These are phyloP conservation scores for Saccharum spontaneum DNA, from an alignment of 176 grass and related monocot species.

Conservation along the genomic window DNA sequence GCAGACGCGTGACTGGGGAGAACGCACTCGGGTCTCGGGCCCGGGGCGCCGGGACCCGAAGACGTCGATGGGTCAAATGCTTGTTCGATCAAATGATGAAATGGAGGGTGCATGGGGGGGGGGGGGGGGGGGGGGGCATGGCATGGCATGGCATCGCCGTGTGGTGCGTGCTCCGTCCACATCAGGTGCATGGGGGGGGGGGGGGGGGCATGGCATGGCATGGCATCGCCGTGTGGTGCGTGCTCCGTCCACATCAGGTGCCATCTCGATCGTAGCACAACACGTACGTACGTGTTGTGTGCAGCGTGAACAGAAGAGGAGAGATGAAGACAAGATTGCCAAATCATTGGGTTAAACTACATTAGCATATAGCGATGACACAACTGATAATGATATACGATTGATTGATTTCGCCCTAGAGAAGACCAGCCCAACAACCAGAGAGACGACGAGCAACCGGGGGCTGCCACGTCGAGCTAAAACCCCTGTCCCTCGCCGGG, in stretches of 20 bases:
- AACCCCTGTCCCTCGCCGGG: constrained; percentile 74
- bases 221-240: neutral
- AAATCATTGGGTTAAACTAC: constrained; percentile 28
- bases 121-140: too few relatives aligned
- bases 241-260: neutral
- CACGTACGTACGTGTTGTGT: too few relatives aligned
- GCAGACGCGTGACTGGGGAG: neutral
- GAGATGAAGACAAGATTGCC: neutral
- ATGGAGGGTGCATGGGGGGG: neutral
- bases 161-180: neutral
- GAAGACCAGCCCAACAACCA: neutral
- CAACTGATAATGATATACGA: neutral
- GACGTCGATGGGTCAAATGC: neutral
- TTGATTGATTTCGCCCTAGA: constrained; percentile 15
- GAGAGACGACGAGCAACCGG: too few relatives aligned
- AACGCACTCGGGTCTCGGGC: neutral
- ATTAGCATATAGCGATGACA: neutral
- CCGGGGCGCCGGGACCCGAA: neutral
- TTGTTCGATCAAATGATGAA: neutral
- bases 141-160: neutral
- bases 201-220: too few relatives aligned
- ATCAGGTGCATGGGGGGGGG: neutral
- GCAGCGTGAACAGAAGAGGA: neutral
- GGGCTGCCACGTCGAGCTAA: constrained; percentile 24
- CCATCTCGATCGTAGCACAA: neutral